phyloP scores from a whole-genome alignment of 2,329 filamentous ascomycete species.

The Aspergillus aculeatinus region DNA sequence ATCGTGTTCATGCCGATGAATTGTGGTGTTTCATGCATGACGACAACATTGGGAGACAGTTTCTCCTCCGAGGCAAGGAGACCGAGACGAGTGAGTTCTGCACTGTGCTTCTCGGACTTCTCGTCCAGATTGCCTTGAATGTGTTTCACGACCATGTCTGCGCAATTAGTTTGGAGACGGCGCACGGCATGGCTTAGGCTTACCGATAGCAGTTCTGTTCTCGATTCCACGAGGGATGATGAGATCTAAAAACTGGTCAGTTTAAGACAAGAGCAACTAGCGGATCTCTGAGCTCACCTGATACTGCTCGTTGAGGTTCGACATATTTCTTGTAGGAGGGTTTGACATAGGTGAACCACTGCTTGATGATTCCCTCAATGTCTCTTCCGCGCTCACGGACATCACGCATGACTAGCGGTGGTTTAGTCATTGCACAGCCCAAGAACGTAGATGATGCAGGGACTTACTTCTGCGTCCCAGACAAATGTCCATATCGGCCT shows the following conservation, averaged over 20 bases:
- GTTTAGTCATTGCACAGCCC: conserved; percentile 21
- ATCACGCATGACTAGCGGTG: conserved; percentile 70
- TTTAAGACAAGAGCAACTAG: not conserved
- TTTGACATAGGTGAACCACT: conserved; percentile 96
- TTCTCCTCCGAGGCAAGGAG: conserved; percentile 64
- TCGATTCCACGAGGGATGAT: conserved; percentile 94
- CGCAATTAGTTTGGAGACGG: conserved; percentile 9
- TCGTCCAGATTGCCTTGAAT: conserved; percentile 82
- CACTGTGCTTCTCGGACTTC: conserved; percentile 80
- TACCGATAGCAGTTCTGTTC: conserved; percentile 81
- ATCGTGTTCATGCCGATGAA: conserved; percentile 87
- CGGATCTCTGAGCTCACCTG: conserved; percentile 53
- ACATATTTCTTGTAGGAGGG: conserved; percentile 95
- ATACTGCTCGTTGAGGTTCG: conserved; percentile 83
- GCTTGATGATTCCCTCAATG: conserved; percentile 93
- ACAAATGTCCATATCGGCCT: conserved; percentile 93
- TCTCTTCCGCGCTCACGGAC: conserved; percentile 86
- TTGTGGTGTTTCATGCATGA: conserved; percentile 76
- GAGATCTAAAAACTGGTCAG: conserved; percentile 60
- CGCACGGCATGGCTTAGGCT: conserved; percentile 1
- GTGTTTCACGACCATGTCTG: conserved; percentile 89
- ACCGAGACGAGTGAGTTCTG: conserved; percentile 74
- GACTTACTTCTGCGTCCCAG: conserved; percentile 77
- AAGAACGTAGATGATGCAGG: not conserved
- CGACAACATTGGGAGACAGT: conserved; percentile 70